phyloP scores from a whole-genome alignment of 2,329 filamentous ascomycete genomes.

The Botryotinia calthae region DNA sequence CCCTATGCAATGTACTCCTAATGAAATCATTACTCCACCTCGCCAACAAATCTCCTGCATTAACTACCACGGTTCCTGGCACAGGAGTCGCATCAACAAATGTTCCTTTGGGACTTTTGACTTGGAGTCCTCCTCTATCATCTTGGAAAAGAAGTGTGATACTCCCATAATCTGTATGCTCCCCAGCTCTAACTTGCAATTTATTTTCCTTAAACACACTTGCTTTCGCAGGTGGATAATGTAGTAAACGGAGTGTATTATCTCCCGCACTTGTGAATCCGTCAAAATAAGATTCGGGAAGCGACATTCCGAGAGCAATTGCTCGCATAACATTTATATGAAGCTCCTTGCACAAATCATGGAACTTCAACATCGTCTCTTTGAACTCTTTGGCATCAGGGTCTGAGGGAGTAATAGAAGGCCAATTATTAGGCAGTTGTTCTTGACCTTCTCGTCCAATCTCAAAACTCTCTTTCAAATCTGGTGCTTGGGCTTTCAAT shows the following conservation, averaged over 20 bases:
- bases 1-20: slow-evolving; percentile 84
- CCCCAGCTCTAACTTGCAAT: slow-evolving; percentile 47
- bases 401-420: slow-evolving; percentile 44
- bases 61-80: slow-evolving; percentile 77
- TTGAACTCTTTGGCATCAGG: slow-evolving; percentile 61
- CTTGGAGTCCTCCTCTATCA: slow-evolving; percentile 49
- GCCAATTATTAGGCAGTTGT: slow-evolving; percentile 76
- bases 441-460: slow-evolving; percentile 60
- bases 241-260: slow-evolving; percentile 59
- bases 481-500: slow-evolving; percentile 55
- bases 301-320: slow-evolving; percentile 76
- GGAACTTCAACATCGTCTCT: slow-evolving; percentile 71
- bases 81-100: slow-evolving; percentile 86
- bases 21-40: slow-evolving; percentile 91
- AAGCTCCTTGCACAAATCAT: slow-evolving; percentile 68
- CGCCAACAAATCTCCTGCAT: slow-evolving; percentile 82
- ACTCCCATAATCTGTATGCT: slow-evolving; percentile 53
- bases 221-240: slow-evolving; percentile 53
- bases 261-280: slow-evolving; percentile 64
- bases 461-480: slow-evolving; percentile 65
- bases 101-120: slow-evolving; percentile 67
- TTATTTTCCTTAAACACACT: slow-evolving; percentile 51
- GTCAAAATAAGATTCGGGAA: slow-evolving; percentile 74
- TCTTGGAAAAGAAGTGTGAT: slow-evolving; percentile 56
- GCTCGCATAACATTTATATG: slow-evolving; percentile 80